phyloP scores from a whole-genome alignment of 2,329 filamentous ascomycete genomes.

The Orbilia quercus region DNA sequence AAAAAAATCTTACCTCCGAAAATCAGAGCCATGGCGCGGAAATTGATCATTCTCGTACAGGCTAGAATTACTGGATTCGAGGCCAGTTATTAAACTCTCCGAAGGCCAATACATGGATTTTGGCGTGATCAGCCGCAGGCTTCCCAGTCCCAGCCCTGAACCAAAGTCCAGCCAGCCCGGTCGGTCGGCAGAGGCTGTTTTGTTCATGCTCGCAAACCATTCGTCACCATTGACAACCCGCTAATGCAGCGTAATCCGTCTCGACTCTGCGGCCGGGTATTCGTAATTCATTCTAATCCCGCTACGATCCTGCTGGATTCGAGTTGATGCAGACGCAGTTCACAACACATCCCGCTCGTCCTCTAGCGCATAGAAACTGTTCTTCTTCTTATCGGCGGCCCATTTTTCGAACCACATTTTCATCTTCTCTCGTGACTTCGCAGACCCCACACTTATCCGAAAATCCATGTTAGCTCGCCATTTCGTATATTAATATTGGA shows the following conservation, averaged over 20 bases:
- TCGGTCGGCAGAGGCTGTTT: not conserved
- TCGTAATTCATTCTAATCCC: not conserved
- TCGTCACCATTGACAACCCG: conserved; percentile 9
- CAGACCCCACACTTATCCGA: conserved; percentile 69
- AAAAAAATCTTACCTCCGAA: conserved; percentile 24
- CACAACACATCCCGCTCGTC: conserved; percentile 59
- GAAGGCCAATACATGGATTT: conserved; percentile 1
- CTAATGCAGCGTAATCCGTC: conserved; percentile 20
- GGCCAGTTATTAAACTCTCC: not conserved
- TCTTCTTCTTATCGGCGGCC: conserved; percentile 72
- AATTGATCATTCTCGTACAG: conserved; percentile 37
- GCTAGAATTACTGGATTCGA: not conserved
- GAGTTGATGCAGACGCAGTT: too few relatives aligned
- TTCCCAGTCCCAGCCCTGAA: too few relatives aligned
- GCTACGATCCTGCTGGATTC: conserved; percentile 7
- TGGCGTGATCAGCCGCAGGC: conserved; percentile 15
- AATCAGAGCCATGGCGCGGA: conserved; percentile 24
- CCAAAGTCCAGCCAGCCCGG: not conserved
- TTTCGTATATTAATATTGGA: not conserved
- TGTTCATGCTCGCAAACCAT: not conserved
- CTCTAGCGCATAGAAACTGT: conserved; percentile 69
- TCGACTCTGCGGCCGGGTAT: not conserved
- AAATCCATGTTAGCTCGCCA: not conserved
- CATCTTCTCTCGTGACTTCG: conserved; percentile 74
- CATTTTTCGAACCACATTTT: conserved; percentile 68